Evolutionary conservation across 495 filamentous ascomycete genomes (phyloP).

Genomic region (Neurospora sp.): DNA sequence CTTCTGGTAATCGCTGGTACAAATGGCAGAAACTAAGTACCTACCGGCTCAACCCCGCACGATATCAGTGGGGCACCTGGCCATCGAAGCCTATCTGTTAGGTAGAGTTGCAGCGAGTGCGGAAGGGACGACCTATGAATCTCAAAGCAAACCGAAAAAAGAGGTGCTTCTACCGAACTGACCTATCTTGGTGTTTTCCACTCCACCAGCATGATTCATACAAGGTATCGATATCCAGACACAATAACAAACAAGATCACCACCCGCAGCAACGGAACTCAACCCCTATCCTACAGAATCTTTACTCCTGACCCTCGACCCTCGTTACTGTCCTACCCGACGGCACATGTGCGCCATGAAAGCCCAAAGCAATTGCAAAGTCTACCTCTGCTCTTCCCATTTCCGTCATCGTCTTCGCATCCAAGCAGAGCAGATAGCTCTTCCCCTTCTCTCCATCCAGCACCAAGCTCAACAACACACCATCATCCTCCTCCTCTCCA

Average conservation of each 20-base stretch:
- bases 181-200: background rate
- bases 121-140: background rate
- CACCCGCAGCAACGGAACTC: background rate
- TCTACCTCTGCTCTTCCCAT: constrained; percentile 55
- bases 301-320: background rate
- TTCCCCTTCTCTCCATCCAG: constrained; percentile 51
- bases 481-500: constrained; percentile 52
- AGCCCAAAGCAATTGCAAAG: constrained; percentile 54
- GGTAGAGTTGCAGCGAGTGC: background rate
- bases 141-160: background rate
- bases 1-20: background rate
- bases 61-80: background rate
- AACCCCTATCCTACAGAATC: background rate
- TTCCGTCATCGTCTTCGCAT: constrained; percentile 57
- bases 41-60: background rate
- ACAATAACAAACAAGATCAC: background rate
- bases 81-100: background rate
- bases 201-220: background rate
- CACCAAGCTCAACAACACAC: constrained; percentile 61
- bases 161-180: background rate
- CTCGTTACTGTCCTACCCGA: background rate
- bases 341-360: constrained; percentile 53
- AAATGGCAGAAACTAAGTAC: background rate
- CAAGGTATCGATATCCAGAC: background rate
- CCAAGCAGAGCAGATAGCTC: constrained; percentile 62